phyloP scores from a whole-genome alignment of 768 basidiomycete genomes.

The Naganishia randhawae region DNA sequence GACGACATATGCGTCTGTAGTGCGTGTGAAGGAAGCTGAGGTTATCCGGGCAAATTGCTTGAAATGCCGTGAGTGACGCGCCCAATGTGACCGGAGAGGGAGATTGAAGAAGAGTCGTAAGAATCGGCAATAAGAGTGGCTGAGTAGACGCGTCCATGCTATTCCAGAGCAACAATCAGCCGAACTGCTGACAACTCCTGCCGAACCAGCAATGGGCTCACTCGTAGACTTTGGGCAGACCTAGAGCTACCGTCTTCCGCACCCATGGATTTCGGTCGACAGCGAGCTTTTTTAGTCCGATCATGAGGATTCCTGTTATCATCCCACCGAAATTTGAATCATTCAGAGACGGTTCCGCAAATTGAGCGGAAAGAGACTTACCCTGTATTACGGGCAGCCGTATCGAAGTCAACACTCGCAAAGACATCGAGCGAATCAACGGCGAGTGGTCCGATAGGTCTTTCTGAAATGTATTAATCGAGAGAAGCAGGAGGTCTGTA shows the following conservation, averaged over 20 bases:
- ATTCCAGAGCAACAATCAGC: neutral
- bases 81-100: constrained; percentile 84
- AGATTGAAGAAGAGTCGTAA: constrained; percentile 57
- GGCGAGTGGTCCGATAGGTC: constrained; percentile 89
- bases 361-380: neutral
- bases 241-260: constrained; percentile 83
- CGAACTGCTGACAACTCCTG: constrained; percentile 22
- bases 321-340: no score
- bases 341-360: neutral
- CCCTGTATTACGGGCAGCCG: constrained; percentile 75
- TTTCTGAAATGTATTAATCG: constrained; percentile 98
- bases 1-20: constrained; percentile 74
- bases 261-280: constrained; percentile 91
- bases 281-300: constrained; percentile 88
- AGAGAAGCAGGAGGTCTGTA: constrained; percentile 88
- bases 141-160: constrained; percentile 73
- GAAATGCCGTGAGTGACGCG: constrained; percentile 77
- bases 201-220: no score
- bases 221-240: constrained; percentile 81
- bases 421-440: constrained; percentile 91
- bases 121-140: constrained; percentile 58
- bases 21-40: constrained; percentile 84
- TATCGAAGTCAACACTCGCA: constrained; percentile 88
- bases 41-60: constrained; percentile 76
- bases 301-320: constrained; percentile 48